Conservation (phyloP, 169 alveolate genomes). For the Fabrea salina region DNA sequence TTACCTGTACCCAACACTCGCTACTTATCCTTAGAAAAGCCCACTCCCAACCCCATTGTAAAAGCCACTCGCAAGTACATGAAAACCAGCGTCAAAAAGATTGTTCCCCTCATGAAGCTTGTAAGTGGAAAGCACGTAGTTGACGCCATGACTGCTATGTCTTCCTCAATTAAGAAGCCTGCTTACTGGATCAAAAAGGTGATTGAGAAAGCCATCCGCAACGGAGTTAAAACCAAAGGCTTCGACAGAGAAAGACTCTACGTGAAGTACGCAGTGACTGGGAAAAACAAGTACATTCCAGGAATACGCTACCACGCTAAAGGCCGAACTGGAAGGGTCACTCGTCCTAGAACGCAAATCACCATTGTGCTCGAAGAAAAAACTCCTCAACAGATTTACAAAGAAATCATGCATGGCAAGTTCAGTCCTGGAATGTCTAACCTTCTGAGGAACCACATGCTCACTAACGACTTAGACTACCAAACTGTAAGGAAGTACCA, state of each 20-base stretch:
- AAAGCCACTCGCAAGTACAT: neutral
- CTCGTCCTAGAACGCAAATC: slow-evolving; percentile 6
- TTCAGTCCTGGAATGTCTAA: neutral
- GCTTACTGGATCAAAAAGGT: neutral
- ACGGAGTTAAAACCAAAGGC: neutral
- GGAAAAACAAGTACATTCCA: neutral
- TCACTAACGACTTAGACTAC: neutral
- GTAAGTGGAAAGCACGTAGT: neutral
- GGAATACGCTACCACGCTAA: slow-evolving; percentile 7
- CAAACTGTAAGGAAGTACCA: neutral
- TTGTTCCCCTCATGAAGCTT: neutral
- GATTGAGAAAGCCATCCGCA: neutral
- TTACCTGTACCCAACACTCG: neutral
- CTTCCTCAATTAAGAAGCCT: neutral
- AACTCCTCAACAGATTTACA: neutral
- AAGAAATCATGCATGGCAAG: neutral
- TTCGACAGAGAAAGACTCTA: slow-evolving; percentile 1
- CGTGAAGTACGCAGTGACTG: neutral
- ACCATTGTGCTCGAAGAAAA: neutral
- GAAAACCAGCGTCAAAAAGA: slow-evolving; percentile 5
- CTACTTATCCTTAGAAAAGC: neutral
- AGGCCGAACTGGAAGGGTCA: neutral
- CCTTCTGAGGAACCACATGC: neutral
- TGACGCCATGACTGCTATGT: neutral
- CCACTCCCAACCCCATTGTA: neutral